phyloP scores from a whole-genome alignment of 2,329 filamentous ascomycete species.

The Fusarium armeniacum region DNA sequence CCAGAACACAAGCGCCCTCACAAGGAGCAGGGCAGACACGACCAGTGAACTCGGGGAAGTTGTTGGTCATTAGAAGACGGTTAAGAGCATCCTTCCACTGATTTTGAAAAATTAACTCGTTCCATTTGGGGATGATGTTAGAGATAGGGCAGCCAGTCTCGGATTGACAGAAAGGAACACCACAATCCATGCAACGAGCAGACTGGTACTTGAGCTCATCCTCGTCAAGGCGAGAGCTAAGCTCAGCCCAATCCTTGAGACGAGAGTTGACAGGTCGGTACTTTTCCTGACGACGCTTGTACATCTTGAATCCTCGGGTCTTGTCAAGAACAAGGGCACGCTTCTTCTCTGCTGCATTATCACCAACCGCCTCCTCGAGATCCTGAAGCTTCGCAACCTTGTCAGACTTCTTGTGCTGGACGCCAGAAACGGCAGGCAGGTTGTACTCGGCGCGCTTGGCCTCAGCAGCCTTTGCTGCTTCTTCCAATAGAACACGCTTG shows the following conservation, averaged over 20 bases:
- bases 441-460: conserved; percentile 88
- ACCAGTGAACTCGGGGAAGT: conserved; percentile 98
- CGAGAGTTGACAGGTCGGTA: conserved; percentile 87
- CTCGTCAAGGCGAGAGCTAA: conserved; percentile 88
- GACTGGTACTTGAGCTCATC: conserved; percentile 98
- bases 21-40: conserved; percentile 97
- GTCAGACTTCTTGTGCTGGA: conserved; percentile 70
- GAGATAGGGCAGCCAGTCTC: conserved; percentile 96
- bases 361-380: conserved; percentile 91
- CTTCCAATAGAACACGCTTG: conserved; percentile 90
- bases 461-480: conserved; percentile 86
- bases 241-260: conserved; percentile 93
- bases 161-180: conserved; percentile 97
- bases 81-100: conserved; percentile 95
- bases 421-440: conserved; percentile 80
- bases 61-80: conserved; percentile 94
- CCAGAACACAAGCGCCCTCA: conserved; percentile 94
- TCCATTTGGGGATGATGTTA: conserved; percentile 99
- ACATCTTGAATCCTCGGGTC: conserved; percentile 98
- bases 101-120: conserved; percentile 80
- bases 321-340: conserved; percentile 95
- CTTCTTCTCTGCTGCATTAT: conserved; percentile 89
- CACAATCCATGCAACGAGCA: conserved; percentile 98
- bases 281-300: conserved; percentile 91
- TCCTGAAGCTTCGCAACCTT: conserved; percentile 81